Evolutionary conservation across 1,284 basidiomycete genomes (phyloP).

Genomic region (Ustilago cynodontis): DNA sequence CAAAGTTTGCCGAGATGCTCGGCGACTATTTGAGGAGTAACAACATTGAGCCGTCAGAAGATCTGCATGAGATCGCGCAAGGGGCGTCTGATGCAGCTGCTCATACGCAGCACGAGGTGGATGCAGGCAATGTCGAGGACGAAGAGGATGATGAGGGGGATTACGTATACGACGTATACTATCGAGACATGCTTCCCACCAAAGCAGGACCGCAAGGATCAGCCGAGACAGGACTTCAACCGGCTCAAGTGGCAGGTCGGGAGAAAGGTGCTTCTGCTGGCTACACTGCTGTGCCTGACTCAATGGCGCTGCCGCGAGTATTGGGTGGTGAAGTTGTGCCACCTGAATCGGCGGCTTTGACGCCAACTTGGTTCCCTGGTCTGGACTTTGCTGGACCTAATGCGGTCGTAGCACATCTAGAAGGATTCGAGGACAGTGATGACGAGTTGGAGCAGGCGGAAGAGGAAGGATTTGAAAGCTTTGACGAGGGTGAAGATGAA

Average conservation of each 20-base stretch:
- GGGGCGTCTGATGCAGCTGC: conserved; percentile 17
- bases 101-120: background rate
- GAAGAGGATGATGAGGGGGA: conserved; percentile 47
- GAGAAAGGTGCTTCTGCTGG: conserved; percentile 33
- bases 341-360: conserved; percentile 23
- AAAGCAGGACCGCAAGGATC: conserved; percentile 40
- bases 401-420: conserved; percentile 34
- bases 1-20: conserved; percentile 59
- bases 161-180: conserved; percentile 68
- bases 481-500: conserved; percentile 65
- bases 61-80: conserved; percentile 36
- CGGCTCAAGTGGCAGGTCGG: conserved; percentile 47
- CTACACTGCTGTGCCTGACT: conserved; percentile 27
- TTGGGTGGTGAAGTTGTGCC: conserved; percentile 45
- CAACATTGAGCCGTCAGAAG: conserved; percentile 47
- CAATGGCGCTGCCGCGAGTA: conserved; percentile 43
- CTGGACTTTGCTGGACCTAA: conserved; percentile 41
- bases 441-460: conserved; percentile 41
- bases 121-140: background rate
- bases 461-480: conserved; percentile 50
- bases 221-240: conserved; percentile 37
- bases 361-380: conserved; percentile 29
- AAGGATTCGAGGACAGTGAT: conserved; percentile 47
- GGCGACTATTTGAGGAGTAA: conserved; percentile 54
- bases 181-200: conserved; percentile 54